Conservation (phyloP, 148 eudicot genomes). For the Bassia scoparia region DNA sequence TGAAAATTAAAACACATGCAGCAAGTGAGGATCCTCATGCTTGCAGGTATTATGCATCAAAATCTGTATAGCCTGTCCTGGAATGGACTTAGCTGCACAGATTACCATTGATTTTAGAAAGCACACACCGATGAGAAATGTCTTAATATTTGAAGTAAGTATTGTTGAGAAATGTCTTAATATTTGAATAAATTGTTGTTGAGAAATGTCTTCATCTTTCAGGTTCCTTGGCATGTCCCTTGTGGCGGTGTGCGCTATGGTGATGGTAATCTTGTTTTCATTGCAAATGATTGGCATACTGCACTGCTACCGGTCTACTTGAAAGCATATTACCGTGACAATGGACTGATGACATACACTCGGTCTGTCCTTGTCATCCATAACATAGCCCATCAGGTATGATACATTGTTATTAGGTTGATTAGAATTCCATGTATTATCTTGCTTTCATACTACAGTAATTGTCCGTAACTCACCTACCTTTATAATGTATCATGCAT, state of each 20-base stretch:
- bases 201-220: conserved; percentile 19
- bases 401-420: conserved; percentile 13
- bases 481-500: neutral
- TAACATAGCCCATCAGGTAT: conserved; percentile 95
- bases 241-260: conserved; percentile 97
- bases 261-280: conserved; percentile 93
- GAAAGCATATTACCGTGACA: conserved; percentile 91
- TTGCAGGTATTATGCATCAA: neutral
- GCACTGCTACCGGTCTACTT: conserved; percentile 91
- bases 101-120: neutral
- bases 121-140: neutral
- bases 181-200: no score
- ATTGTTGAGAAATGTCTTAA: neutral
- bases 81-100: neutral
- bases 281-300: conserved; percentile 99
- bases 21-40: neutral
- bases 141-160: conserved; percentile 54
- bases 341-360: conserved; percentile 73
- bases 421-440: no score
- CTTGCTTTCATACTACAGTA: no score
- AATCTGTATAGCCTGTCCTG: neutral
- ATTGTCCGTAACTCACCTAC: no score
- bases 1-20: neutral
- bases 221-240: conserved; percentile 98
- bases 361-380: conserved; percentile 93